phyloP scores from a whole-genome alignment of 225 moss, liverwort and hornwort species.

The Polytrichum commune region DNA sequence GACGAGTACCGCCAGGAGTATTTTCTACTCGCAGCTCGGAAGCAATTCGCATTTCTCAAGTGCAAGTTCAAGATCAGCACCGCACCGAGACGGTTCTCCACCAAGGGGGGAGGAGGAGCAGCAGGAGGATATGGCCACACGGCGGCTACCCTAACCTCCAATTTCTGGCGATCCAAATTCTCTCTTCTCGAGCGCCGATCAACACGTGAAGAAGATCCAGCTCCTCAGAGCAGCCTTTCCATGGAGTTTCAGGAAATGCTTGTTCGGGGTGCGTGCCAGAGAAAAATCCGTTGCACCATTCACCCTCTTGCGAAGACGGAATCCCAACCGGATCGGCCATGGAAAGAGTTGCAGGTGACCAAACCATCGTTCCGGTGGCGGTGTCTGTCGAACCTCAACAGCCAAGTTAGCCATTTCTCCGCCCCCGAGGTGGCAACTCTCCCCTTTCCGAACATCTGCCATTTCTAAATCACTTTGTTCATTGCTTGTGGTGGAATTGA shows the following conservation, averaged over 20 bases:
- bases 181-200: conserved; percentile 31
- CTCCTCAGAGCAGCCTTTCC: conserved; percentile 29
- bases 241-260: conserved; percentile 56
- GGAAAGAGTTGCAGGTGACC: not conserved
- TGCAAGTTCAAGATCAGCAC: conserved; percentile 58
- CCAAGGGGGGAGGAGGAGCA: not conserved
- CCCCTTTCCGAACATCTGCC: too few species aligned
- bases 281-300: conserved; percentile 56
- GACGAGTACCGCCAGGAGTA: conserved; percentile 72
- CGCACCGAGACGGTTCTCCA: conserved; percentile 40
- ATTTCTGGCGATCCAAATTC: conserved; percentile 78
- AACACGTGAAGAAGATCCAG: conserved; percentile 1
- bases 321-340: not conserved
- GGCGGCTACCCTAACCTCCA: conserved; percentile 48
- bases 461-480: too few species aligned
- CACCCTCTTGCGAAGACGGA: conserved; percentile 4
- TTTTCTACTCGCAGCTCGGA: conserved; percentile 66
- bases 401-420: conserved; percentile 12
- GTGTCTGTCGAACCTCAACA: conserved; percentile 26
- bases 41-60: conserved; percentile 41
- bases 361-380: conserved; percentile 25
- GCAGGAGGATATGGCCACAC: conserved; percentile 16
- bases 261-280: conserved; percentile 49
- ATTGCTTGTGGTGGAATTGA: too few species aligned
- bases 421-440: conserved; percentile 22